Evolutionary conservation across 2,329 filamentous ascomycete genomes (phyloP), one percentile per base, ranked within the genome.

Genomic region (Parascedosporium putredinis): DNA sequence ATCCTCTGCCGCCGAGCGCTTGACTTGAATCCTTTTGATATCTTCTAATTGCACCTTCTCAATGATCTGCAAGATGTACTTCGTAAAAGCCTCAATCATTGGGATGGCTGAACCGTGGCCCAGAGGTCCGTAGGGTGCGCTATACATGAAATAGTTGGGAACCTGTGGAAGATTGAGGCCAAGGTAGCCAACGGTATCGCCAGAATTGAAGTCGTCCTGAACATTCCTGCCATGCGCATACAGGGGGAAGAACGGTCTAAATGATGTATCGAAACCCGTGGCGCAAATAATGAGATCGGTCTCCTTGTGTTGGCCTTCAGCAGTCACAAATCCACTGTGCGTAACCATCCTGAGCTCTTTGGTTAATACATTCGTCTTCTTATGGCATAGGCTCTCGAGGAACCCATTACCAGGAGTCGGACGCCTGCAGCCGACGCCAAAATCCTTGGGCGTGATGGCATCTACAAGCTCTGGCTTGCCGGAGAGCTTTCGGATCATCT

Each of bases 21-120:
- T 74, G 0, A 83, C 81, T 1, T 63, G 60, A 5, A 87, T 73
- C 0, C 77, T 72, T 56, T 74, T 76, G 64, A 88, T 84, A 2
- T 81, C 80, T 60, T 88, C 81, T 3, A 73, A 69, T 1, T 74
- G 74, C 0, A 79, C 70, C 57, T 88, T 88, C 45, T 84, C 79
- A 0, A 88, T 66, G 1, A 86, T 65, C 56, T 83, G 81, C 12
- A 83, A 79, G 51, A 79, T 74, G 60, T 83, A 84, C 0, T 78
- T 75, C 1, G 84, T 62, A 54, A 40, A 42, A 6, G 33, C 36
- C n/a, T 49, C 46, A 23, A 49, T 49, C 20, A 42, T 42, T 12
- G 33, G 33, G 20, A 49, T 24, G 1, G 20, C 10, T 14, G 46
- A 42, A 20, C 46, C 46, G 33, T 25, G 9, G 7, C 12, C 31